phyloP scores from a whole-genome alignment of 108 stramenopile species.

The Cyclotella atomus region DNA sequence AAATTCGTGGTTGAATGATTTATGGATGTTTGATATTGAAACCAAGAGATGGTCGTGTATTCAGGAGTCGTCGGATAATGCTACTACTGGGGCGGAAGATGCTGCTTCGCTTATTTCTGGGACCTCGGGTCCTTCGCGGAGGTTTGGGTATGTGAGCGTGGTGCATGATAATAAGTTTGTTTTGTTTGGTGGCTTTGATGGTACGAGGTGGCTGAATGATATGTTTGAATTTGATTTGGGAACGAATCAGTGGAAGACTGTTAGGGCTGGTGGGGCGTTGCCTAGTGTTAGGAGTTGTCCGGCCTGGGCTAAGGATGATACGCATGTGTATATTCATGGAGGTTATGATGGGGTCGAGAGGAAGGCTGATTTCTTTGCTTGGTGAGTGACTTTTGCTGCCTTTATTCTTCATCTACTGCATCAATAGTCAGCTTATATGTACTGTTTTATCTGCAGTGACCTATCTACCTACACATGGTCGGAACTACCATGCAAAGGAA shows the following conservation, averaged over 20 bases:
- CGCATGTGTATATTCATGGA: slow-evolving; percentile 91
- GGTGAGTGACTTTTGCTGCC: slow-evolving; percentile 14
- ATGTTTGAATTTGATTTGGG: slow-evolving; percentile 86
- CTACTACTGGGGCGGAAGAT: slow-evolving; percentile 11
- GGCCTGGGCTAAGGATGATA: slow-evolving; percentile 87
- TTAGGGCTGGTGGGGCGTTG: slow-evolving; percentile 51
- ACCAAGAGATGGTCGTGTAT: slow-evolving; percentile 77
- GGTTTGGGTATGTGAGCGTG: slow-evolving; percentile 93
- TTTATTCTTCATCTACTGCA: too few species aligned
- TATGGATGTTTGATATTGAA: slow-evolving; percentile 90
- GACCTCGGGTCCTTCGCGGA: slow-evolving; percentile 63
- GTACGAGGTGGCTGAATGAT: slow-evolving; percentile 82
- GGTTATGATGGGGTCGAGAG: slow-evolving; percentile 94
- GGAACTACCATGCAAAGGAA: slow-evolving; percentile 85
- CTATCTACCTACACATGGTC: slow-evolving; percentile 88
- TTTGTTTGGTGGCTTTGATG: slow-evolving; percentile 94
- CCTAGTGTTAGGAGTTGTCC: slow-evolving; percentile 88
- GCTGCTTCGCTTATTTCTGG: not conserved
- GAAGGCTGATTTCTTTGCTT: slow-evolving; percentile 92
- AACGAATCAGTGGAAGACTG: slow-evolving; percentile 75
- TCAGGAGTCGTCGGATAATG: slow-evolving; percentile 67
- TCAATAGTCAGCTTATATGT: too few species aligned
- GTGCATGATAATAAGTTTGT: slow-evolving; percentile 89
- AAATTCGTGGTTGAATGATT: slow-evolving; percentile 87
- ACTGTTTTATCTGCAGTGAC: slow-evolving; percentile 47